Evolutionary conservation across 345 rosid genomes (phyloP).

Genomic region (Eucalyptus urophylla): DNA sequence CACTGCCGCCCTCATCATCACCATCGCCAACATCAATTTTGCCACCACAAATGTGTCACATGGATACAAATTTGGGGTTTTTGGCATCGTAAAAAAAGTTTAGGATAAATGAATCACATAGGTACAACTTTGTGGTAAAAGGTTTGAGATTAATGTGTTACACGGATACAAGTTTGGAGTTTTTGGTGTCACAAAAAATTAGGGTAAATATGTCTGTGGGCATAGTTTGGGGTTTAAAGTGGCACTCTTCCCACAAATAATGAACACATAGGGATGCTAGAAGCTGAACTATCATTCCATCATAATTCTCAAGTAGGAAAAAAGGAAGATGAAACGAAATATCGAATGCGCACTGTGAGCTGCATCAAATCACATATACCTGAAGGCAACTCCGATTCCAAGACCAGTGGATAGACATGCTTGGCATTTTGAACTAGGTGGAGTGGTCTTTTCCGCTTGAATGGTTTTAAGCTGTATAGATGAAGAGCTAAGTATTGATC

Average conservation of each 20-base stretch:
- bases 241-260: background rate
- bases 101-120: background rate
- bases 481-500: background rate
- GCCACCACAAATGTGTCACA: background rate
- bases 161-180: background rate
- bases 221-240: background rate
- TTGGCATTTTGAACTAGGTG: constrained; percentile 41
- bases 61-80: background rate
- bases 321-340: background rate
- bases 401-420: constrained; percentile 46
- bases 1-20: background rate
- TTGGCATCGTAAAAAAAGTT: background rate
- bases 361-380: constrained; percentile 43
- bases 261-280: background rate
- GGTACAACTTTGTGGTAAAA: background rate
- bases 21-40: background rate
- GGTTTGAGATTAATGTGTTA: background rate
- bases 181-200: background rate
- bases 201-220: background rate
- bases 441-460: constrained; percentile 43
- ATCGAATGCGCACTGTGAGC: constrained; percentile 36
- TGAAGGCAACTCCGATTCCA: constrained; percentile 24
- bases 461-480: constrained; percentile 58
- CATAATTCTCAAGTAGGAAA: background rate
- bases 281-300: background rate